These are phyloP conservation scores for Phialemoniopsis sp. DNA, from an alignment of 2,329 filamentous ascomycete species.

Conservation along the genomic window DNA sequence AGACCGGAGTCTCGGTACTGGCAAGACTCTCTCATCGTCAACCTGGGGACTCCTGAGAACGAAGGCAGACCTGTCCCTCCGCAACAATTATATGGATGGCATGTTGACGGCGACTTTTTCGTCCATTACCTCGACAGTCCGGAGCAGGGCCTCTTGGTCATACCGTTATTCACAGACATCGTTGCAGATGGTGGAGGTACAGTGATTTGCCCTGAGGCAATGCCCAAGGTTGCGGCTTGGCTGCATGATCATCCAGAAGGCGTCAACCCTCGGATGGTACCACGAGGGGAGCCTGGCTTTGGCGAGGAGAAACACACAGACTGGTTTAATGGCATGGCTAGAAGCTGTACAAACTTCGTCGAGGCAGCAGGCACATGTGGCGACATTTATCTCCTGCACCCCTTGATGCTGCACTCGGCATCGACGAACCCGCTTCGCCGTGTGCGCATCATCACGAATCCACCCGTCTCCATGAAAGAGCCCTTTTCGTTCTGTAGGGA, in stretches of 20 bases:
- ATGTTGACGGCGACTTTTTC: constrained; percentile 71
- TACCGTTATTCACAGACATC: constrained; percentile 64
- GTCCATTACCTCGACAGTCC: constrained; percentile 67
- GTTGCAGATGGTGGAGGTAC: constrained; percentile 58
- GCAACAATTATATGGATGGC: constrained; percentile 54
- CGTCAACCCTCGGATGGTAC: constrained; percentile 61
- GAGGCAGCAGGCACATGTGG: constrained; percentile 50
- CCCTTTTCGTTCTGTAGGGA: constrained; percentile 48
- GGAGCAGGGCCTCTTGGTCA: constrained; percentile 65
- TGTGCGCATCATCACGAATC: constrained; percentile 51
- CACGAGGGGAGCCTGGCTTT: constrained; percentile 45
- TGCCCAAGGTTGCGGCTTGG: constrained; percentile 52
- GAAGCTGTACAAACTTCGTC: constrained; percentile 40
- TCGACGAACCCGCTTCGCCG: constrained; percentile 36
- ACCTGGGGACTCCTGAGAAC: constrained; percentile 54
- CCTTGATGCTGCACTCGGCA: constrained; percentile 55
- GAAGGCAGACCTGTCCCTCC: constrained; percentile 46
- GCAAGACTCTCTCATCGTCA: constrained; percentile 67
- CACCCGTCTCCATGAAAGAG: constrained; percentile 45
- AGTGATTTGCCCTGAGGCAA: constrained; percentile 57
- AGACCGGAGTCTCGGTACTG: constrained; percentile 46
- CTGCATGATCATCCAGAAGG: constrained; percentile 60
- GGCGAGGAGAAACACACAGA: constrained; percentile 31
- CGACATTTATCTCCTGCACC: constrained; percentile 56
- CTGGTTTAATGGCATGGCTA: constrained; percentile 38